Base-by-base conservation (phyloP, 1,139 yeast species). In the Nakaseomyces kungkrabaensis region DNA sequence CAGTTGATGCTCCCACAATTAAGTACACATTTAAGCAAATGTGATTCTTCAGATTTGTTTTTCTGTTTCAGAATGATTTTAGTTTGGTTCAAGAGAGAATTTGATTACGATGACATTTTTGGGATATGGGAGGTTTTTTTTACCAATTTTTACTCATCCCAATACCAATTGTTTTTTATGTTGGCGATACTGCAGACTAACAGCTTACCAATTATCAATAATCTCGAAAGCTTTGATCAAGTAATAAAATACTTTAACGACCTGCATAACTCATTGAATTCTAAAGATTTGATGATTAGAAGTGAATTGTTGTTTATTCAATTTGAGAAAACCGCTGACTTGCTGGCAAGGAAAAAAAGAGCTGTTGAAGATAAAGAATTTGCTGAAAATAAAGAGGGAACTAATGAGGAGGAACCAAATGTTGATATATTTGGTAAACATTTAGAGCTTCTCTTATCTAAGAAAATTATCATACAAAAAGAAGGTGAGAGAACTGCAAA, bases 61-160 rank as follows among this genome's bases (percentile, higher is more conserved):
- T 92, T 92, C 74, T 89, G 90, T 60, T 92, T 94, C 72, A 73
- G 98, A 53, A 90, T 92, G 97, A 71, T 92, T 17, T 72, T 92
- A 43, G 97, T 92, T 3, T 89, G 97, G 96, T 94, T 79, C 66
- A 92, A 94, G 65, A 79, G 99, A 48, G 99, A 92, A 64, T 83
- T 94, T 55, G 77, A 76, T 38, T 88, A 94, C 78, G 78, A 79
- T 50, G 89, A 87, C 53, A 87, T 88, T 2, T 70, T 85, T 59
- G 71, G 78, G 32, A 73, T 92, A 40, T 92, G 97, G 98, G 97
- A 94, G 63, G 81, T 85, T 1, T 72, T 92, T 52, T 88, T 95
- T 83, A 90, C 97, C 0, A 94, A 92, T 68, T 83, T 71, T 62
- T 81, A 85, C 60, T 78, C 90, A 1, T 81, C 92, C 9, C 97